Evolutionary conservation across 2,329 filamentous ascomycete genomes (phyloP), one percentile per base, ranked within the genome.

Genomic region (Onygena corvina): DNA sequence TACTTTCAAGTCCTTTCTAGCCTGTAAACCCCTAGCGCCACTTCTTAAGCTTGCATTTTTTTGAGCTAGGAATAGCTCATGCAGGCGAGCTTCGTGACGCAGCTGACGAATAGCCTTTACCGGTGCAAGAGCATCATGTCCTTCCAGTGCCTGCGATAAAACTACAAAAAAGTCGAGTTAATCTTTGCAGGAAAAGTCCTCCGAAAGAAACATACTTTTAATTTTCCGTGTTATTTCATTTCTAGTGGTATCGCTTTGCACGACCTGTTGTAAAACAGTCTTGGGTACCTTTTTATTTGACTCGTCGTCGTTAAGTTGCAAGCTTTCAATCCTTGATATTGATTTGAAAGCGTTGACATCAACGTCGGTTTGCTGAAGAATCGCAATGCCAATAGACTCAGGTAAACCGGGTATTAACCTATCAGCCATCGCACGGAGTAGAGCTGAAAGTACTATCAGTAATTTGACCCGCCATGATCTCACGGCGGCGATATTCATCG

Each of bases 391-490:
- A 0, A 80, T 79, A 25, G 76, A 69, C 55, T 82, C 75, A 0
- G 82, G 79, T 33, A 88, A 81, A 0, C 84, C 86, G 0, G 86
- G 85, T 12, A 93, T 83, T 29, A 88, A 72, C 58, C 86, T 86
- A 53, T 87, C 80, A 3, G 80, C 82, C 56, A 93, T 80, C 1
- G 86, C 85, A 59, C 78, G 78, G 12, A 92, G 69, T 4, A 90
- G 67, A 0, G 84, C 81, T 84, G 40, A 21, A 11, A n/a, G 7
- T 33, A 7, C 48, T 48, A 49, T 12, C 23, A 55, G 47, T 45
- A 55, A 33, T 44, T 31, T n/a, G n/a, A n/a, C n/a, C n/a, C n/a
- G 7, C 23, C 11, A 7, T 27, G 1, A 23, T 4, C 5, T 27
- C 18, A 20, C 2, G 36, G 14, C 4, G 4, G 1, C 12, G 1